Base-by-base conservation (phyloP, 768 basidiomycete genomes). In the Leccinellum rugosiceps region DNA sequence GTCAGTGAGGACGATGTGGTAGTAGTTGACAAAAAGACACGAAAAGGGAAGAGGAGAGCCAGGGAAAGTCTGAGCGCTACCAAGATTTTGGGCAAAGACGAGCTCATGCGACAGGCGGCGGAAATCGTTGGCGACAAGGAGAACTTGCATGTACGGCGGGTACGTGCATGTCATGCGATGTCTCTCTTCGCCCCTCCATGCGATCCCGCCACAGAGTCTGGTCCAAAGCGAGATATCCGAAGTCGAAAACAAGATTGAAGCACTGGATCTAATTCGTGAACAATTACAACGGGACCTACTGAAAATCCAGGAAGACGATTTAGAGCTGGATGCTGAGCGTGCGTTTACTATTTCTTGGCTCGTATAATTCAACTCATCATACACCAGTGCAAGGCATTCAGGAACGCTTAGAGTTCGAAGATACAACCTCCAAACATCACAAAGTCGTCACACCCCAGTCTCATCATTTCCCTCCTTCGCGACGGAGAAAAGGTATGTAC, bases 271-370 rank as follows among this genome's bases (percentile, higher is more conserved):
- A 15, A 91, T 98, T 55, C 80, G 94, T 53, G 78, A 82, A 9
- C 88, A 87, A 61, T 77, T 98, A 25, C 91, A 94, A 67, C 79
- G 85, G 44, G 88, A 92, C 67, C 77, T 99, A 7, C 75, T 98
- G 31, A 90, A 84, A 68, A 70, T 98, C 47, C 91, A 95, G 56
- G 96, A 99, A 69, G 96, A 98, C 63, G 95, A 97, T 60, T 77
- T 99, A 23, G 96, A 98, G 67, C 76, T 99, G n/a, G 93, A 97
- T 65, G 96, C 97, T 58, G 96, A 99, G 75, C 73, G 94, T 95
- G 66, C 65, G 92, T 80, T 47, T 52, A 0, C 41, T 26, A n/a
- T 38, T 17, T 14, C 21, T n/a, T 19, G 6, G 11, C 30, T 60
- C 53, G 4, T 19, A 10, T 30, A 48, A 26, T 7, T 52, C 17